A percentile compares a stretch with the other conserved stretches of the same genome.
phyloP scores from a whole-genome alignment of 805 yeast genomes.

The Yamadazyma sp. region DNA sequence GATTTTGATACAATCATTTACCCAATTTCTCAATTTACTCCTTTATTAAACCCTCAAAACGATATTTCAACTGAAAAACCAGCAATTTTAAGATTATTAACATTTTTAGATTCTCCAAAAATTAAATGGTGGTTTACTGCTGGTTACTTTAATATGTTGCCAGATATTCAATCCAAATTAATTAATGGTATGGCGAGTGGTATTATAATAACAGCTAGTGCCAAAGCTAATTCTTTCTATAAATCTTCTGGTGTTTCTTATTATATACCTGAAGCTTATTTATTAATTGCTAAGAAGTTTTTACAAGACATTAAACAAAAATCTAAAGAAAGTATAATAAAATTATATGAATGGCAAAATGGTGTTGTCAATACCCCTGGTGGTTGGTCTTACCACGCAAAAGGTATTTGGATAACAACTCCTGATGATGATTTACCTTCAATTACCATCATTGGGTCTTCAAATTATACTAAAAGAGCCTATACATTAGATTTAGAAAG shows the following conservation, averaged over 20 bases:
- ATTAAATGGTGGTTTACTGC: slow-evolving; percentile 88
- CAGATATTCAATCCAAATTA: slow-evolving; percentile 61
- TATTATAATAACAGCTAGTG: slow-evolving; percentile 83
- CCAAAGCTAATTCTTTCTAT: slow-evolving; percentile 91
- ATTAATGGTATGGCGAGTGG: slow-evolving; percentile 60
- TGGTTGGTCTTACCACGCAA: slow-evolving; percentile 99
- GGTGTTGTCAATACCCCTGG: slow-evolving; percentile 77
- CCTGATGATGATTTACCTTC: slow-evolving; percentile 61
- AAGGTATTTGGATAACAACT: slow-evolving; percentile 81
- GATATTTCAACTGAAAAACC: slow-evolving; percentile 77
- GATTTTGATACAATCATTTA: slow-evolving; percentile 65
- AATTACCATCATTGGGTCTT: slow-evolving; percentile 83
- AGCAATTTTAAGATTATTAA: slow-evolving; percentile 58
- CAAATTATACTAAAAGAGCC: slow-evolving; percentile 89
- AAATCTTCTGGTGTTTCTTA: slow-evolving; percentile 78
- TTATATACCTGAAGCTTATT: slow-evolving; percentile 82
- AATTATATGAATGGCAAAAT: slow-evolving; percentile 77
- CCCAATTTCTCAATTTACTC: slow-evolving; percentile 90
- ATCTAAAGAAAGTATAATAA: slow-evolving; percentile 45
- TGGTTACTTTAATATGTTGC: slow-evolving; percentile 91
- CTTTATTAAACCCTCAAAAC: slow-evolving; percentile 59
- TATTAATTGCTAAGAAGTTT: slow-evolving; percentile 69
- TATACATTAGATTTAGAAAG: slow-evolving; percentile 85
- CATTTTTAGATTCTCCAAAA: slow-evolving; percentile 51
- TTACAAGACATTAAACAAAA: slow-evolving; percentile 46